Evolutionary conservation across 2,329 filamentous ascomycete species (phyloP).

Genomic region (Cladorrhinum sp.): DNA sequence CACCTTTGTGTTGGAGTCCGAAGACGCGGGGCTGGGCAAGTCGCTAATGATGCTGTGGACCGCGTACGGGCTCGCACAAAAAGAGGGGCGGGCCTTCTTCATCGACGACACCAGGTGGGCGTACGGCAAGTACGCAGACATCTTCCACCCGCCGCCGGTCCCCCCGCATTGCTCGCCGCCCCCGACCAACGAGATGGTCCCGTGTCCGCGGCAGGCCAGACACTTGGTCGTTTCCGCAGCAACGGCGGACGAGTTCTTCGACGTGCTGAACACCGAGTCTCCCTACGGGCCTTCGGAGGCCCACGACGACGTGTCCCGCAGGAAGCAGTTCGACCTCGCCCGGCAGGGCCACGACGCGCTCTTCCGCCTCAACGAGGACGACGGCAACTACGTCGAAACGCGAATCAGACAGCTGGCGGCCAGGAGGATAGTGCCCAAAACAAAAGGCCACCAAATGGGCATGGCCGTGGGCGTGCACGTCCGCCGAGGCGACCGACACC

Average conservation of each 20-base stretch:
- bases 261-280: constrained; percentile 41
- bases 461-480: constrained; percentile 70
- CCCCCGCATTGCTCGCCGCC: constrained; percentile 68
- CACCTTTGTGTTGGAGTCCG: constrained; percentile 73
- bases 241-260: constrained; percentile 64
- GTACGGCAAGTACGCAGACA: constrained; percentile 70
- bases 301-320: constrained; percentile 50
- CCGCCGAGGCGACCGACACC: constrained; percentile 75
- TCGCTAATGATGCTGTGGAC: constrained; percentile 79
- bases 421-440: constrained; percentile 37
- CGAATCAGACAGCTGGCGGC: constrained; percentile 56
- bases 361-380: constrained; percentile 65
- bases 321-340: constrained; percentile 65
- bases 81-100: constrained; percentile 75
- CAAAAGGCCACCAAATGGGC: constrained; percentile 42
- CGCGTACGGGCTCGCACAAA: constrained; percentile 73
- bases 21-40: constrained; percentile 73
- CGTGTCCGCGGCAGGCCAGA: constrained; percentile 71
- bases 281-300: constrained; percentile 46
- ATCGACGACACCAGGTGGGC: constrained; percentile 81
- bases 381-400: constrained; percentile 60
- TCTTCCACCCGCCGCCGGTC: constrained; percentile 65
- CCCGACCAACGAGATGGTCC: constrained; percentile 70
- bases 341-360: constrained; percentile 69
- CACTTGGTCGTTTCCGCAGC: constrained; percentile 72